Evolutionary conservation across 1,139 yeast genomes (phyloP).

Genomic region (Kodamaea alishanica): DNA sequence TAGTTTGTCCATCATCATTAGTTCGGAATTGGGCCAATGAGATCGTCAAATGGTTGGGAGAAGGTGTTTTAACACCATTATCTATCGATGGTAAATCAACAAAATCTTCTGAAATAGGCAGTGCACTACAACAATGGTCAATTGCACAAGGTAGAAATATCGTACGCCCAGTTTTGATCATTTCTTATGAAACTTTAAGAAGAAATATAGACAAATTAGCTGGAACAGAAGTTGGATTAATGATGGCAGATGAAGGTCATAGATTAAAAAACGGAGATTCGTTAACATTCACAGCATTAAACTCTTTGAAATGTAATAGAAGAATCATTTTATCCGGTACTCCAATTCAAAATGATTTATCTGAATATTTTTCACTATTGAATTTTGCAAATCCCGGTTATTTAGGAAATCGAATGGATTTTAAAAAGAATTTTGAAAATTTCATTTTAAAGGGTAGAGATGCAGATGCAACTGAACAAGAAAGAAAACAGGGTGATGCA

Average conservation of each 20-base stretch:
- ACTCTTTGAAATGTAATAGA: conserved; percentile 76
- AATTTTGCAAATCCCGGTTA: conserved; percentile 95
- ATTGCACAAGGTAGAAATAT: conserved; percentile 82
- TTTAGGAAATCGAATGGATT: conserved; percentile 79
- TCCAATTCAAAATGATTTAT: conserved; percentile 93
- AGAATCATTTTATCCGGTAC: conserved; percentile 95
- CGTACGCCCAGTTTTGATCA: conserved; percentile 88
- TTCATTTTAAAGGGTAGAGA: conserved; percentile 84
- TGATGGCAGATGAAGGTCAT: conserved; percentile 97
- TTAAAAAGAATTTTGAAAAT: conserved; percentile 78
- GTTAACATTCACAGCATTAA: conserved; percentile 82
- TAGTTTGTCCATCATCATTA: conserved; percentile 92
- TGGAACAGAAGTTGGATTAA: conserved; percentile 78
- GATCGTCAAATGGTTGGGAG: conserved; percentile 92
- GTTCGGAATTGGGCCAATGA: conserved; percentile 99
- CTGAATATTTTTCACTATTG: conserved; percentile 88
- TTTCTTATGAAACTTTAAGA: conserved; percentile 92
- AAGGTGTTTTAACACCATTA: conserved; percentile 80
- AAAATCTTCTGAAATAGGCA: conserved; percentile 61
- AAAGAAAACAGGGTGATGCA: conserved; percentile 64
- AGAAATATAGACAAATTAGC: conserved; percentile 77
- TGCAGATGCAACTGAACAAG: conserved; percentile 82
- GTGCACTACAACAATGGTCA: conserved; percentile 81
- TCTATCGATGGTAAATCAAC: conserved; percentile 90
- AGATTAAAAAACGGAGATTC: conserved; percentile 93